These are phyloP conservation scores for Chlamydomonas schloesseri DNA, from an alignment of 139 green algal species.

Conservation along the genomic window DNA sequence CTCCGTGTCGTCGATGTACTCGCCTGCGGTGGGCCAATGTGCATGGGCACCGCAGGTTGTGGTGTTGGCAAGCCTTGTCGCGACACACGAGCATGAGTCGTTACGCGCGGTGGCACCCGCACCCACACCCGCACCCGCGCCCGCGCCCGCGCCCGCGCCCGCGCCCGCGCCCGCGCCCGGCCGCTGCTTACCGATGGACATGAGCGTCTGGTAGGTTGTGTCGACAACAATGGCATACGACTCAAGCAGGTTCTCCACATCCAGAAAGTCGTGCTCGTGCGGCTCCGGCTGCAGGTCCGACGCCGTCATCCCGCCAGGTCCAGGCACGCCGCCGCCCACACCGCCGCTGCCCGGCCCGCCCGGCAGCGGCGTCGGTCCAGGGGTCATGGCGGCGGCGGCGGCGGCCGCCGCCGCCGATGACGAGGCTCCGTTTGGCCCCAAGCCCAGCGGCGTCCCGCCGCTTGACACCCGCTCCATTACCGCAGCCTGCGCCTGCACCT, in stretches of 20 bases:
- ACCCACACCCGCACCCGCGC: too few species aligned
- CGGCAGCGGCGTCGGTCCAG: not conserved
- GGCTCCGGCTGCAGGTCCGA: not conserved
- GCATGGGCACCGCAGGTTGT: too few species aligned
- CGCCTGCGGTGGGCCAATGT: too few species aligned
- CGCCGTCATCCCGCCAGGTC: not conserved
- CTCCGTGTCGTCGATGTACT: constrained; percentile 98
- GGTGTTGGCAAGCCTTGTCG: too few species aligned
- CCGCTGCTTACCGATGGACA: constrained; percentile 58
- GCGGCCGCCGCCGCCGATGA: not conserved
- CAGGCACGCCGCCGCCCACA: not conserved
- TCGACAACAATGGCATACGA: constrained; percentile 79
- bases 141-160: too few species aligned
- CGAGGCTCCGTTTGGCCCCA: not conserved
- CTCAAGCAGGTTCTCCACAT: constrained; percentile 78
- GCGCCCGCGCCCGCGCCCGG: not conserved
- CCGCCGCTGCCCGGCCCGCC: not conserved
- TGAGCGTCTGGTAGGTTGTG: constrained; percentile 75
- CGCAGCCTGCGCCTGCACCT: too few species aligned
- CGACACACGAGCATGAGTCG: too few species aligned
- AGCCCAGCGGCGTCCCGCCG: too few species aligned
- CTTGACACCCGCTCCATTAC: too few species aligned
- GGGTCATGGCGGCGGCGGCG: not conserved
- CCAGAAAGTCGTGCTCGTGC: constrained; percentile 61
- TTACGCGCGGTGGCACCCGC: too few species aligned